A percentile compares a stretch with the other conserved stretches of the same genome.
Evolutionary conservation across 73 alveolate genomes (phyloP).

Genomic region (Paramecium caudatum): DNA sequence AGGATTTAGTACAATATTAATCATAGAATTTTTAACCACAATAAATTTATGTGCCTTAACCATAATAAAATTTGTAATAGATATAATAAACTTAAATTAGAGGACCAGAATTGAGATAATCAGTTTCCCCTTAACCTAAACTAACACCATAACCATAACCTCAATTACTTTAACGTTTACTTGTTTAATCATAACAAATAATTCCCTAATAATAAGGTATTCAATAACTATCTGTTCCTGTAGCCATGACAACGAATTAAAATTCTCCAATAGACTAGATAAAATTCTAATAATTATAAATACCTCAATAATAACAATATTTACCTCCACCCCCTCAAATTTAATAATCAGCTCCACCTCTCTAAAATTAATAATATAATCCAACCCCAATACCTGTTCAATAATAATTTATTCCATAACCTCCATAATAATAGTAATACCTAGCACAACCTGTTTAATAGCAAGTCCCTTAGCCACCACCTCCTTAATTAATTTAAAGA

Average conservation of each 20-base stretch:
- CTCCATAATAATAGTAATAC: neutral
- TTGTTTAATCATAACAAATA: neutral
- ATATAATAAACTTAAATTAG: neutral
- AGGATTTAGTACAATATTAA: no score
- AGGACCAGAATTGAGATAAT: conserved; percentile 5
- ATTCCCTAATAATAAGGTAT: neutral
- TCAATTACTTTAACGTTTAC: neutral
- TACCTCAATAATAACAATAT: neutral
- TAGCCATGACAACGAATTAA: neutral
- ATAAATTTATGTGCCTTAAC: no score
- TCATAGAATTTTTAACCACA: no score
- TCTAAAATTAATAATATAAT: neutral
- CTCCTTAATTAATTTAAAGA: neutral
- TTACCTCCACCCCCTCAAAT: neutral
- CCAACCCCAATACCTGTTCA: neutral
- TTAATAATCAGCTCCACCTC: neutral
- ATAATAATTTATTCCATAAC: neutral
- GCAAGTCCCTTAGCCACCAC: neutral
- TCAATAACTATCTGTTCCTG: neutral
- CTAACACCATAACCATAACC: neutral
- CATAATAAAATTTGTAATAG: no score
- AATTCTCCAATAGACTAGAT: no score
- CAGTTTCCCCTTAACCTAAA: neutral
- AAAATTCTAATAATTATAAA: no score
- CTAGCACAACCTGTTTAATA: neutral